Evolutionary conservation across 2,329 filamentous ascomycete species (phyloP), one percentile per base, ranked within the genome.

Genomic region (Epichloe sp.): DNA sequence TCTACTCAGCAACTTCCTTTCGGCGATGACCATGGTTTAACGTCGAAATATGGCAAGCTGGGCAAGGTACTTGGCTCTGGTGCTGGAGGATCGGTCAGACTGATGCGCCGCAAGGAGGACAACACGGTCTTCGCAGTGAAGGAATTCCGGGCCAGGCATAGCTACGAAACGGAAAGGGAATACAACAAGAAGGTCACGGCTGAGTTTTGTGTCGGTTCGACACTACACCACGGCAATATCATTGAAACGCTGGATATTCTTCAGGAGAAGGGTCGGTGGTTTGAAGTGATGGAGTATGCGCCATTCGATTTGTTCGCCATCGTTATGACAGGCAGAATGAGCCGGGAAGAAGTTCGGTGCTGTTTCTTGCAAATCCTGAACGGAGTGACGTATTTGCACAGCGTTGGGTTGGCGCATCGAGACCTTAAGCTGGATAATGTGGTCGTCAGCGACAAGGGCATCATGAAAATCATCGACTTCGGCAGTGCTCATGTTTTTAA

Each of bases 391-490:
- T 98, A 96, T 66, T 72, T 98, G 54, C 93, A 98, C 68, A 86
- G 86, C 64, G 93, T 96, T 80, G 93, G 93, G 3, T 73, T 98
- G 49, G 90, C 93, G 11, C 93, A 98, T 69, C 82, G 93, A 44
- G 93, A 98, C 73, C 64, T 98, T 60, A 98, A 98, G 70, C 71
- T 98, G 60, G 93, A 98, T 71, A 98, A 98, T 59, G 93, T 98
- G 19, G 93, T 98, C 31, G 90, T 98, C 53, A 97, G 90, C 63
- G 87, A 95, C 63, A 81, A 86, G 62, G 93, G 93, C 2, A 97
- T 98, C 60, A 95, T 98, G 89, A 98, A 98, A 69, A 86, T 98
- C 57, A 98, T 98, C 62, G 93, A 98, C 67, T 98, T 98, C 68
- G 93, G 93, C 26, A 97, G 90, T 70, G 91, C 93, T 0, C 90